These are phyloP conservation scores for Pythium apleroticum DNA, from an alignment of 352 stramenopile genomes.

Conservation along the genomic window DNA sequence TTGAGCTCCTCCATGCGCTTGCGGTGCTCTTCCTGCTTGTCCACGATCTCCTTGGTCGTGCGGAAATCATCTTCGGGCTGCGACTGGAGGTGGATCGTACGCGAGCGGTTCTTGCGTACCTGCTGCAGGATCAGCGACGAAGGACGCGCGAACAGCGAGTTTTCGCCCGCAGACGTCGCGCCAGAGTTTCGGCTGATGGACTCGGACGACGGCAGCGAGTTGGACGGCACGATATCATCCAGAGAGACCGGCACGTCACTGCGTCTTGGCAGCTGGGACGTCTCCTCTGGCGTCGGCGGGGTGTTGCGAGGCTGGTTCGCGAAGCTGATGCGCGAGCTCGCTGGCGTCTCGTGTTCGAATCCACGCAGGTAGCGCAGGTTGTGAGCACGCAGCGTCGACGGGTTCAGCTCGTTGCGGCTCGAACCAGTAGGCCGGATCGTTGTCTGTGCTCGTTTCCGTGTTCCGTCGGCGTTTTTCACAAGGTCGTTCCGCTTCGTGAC, in stretches of 20 bases:
- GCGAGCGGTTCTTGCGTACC: constrained; percentile 25
- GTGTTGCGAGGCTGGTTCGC: constrained; percentile 10
- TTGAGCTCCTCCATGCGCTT: constrained; percentile 73
- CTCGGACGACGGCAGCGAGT: constrained; percentile 8
- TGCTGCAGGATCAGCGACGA: constrained; percentile 29
- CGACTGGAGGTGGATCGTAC: constrained; percentile 21
- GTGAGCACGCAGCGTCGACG: constrained; percentile 21
- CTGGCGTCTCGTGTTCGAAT: constrained; percentile 8
- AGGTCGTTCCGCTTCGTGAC: neutral
- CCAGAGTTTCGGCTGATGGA: constrained; percentile 3
- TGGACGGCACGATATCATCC: constrained; percentile 23
- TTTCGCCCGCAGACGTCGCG: constrained; percentile 3
- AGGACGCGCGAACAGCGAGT: constrained; percentile 22
- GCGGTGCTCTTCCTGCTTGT: constrained; percentile 49
- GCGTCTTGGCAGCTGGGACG: neutral
- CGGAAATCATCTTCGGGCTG: constrained; percentile 37
- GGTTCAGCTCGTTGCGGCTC: constrained; percentile 13
- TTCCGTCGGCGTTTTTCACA: constrained; percentile 8
- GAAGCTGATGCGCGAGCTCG: constrained; percentile 6
- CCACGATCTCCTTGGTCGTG: constrained; percentile 45
- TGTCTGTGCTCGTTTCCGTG: constrained; percentile 17
- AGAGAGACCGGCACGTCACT: constrained; percentile 16
- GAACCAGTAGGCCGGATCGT: constrained; percentile 3
- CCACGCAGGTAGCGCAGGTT: constrained; percentile 19
- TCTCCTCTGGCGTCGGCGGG: constrained; percentile 4